Conservation (phyloP, 106 monocot species). For the Allium cepa region DNA sequence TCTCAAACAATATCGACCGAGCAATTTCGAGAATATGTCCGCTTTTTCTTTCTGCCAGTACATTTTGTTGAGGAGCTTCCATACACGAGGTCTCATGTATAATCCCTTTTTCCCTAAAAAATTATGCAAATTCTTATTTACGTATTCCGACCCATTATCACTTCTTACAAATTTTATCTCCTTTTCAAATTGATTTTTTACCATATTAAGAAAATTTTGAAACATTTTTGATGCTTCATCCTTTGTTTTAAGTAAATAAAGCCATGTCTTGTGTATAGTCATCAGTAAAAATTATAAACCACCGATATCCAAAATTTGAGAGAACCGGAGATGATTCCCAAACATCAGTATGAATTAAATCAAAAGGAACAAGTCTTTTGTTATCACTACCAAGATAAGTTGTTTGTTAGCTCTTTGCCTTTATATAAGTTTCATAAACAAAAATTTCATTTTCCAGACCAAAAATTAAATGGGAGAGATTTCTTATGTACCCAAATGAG, state of each 20-base stretch:
- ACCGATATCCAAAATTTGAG: neutral
- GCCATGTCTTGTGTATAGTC: neutral
- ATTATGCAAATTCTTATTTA: neutral
- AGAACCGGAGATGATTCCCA: neutral
- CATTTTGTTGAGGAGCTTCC: neutral
- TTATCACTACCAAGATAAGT: neutral
- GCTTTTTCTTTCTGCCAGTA: neutral
- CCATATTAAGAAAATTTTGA: neutral
- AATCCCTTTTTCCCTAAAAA: neutral
- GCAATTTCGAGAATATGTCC: too few relatives aligned
- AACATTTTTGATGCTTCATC: neutral
- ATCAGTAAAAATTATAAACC: neutral
- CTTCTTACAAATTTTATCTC: neutral
- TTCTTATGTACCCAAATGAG: neutral
- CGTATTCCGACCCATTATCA: neutral
- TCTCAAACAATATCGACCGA: too few relatives aligned
- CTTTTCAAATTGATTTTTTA: slow-evolving; percentile 2
- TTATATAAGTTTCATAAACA: neutral
- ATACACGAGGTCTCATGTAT: neutral
- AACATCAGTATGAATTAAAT: slow-evolving; percentile 2
- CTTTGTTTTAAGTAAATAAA: neutral
- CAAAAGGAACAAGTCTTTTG: neutral
- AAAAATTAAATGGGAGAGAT: neutral
- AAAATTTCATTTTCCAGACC: neutral
- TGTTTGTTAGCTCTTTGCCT: neutral